Evolutionary conservation across 2,329 filamentous ascomycete genomes (phyloP), one percentile per base, ranked within the genome.

Genomic region (Xylariaceae sp.): DNA sequence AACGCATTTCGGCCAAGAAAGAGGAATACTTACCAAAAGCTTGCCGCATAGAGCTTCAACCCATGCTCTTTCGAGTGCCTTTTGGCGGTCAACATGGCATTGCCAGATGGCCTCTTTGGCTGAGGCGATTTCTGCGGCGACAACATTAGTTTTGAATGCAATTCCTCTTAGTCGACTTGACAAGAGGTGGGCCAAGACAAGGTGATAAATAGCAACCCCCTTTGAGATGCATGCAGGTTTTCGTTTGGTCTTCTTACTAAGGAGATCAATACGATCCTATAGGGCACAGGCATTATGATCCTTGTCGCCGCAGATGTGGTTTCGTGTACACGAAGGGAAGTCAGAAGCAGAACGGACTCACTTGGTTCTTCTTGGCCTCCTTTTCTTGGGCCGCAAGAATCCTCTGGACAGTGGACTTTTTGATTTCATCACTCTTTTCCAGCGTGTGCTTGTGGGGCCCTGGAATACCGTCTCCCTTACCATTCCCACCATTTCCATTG

Each of bases 1-100:
- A 46, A 31, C 4, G 15, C 10, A 30, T 7, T 5, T 18, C 19
- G 47, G 45, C 52, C 31, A 47, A 47, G 58, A 55, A 54, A 43
- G 42, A 51, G 35, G 51, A 42, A 60, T 72, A 36, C 33, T 36
- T 36, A 89, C 87, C 90, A 95, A 67, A 90, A 94, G 65, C 87
- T 91, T 59, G 86, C 87, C 27, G 88, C 88, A 64, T 86, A 95
- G 2, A 95, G 73, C 67, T 90, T 91, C 44, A 95, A 68, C 7
- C 85, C 80, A 53, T 80, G 74, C 6, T 90, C 86, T 52, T 81
- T 81, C n/a, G 78, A 75, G 61, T 89, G 90, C 46, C 78, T 83
- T 62, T 82, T 81, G 7, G 80, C 85, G 2, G 89, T 95, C 41
- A 75, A 69, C 43, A 83, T 74, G 18, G 90, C 89, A 47, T 76